A percentile compares a stretch with the other conserved stretches of the same genome.
Conservation (phyloP, 1,284 basidiomycete species). For the Fomitopsis schrenkii region DNA sequence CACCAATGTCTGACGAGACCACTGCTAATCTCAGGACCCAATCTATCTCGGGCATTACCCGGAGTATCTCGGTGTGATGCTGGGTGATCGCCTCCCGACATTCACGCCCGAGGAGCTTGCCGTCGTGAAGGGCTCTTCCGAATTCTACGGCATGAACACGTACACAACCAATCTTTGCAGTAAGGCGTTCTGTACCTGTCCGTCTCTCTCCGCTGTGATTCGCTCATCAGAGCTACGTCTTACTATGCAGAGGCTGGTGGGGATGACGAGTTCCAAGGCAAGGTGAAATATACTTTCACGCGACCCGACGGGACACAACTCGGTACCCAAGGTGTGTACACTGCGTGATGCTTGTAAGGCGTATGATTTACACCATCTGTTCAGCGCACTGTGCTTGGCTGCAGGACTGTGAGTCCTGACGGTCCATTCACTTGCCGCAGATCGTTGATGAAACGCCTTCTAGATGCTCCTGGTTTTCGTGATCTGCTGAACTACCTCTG, state of each 20-base stretch:
- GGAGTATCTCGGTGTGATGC: conserved; percentile 51
- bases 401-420: conserved; percentile 47
- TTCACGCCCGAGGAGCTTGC: conserved; percentile 60
- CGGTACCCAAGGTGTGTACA: conserved; percentile 54
- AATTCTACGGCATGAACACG: conserved; percentile 72
- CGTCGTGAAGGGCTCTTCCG: conserved; percentile 65
- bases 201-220: background rate
- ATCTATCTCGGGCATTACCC: conserved; percentile 76
- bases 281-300: conserved; percentile 56
- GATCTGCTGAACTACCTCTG: conserved; percentile 67
- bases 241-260: conserved; percentile 47
- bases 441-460: background rate
- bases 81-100: conserved; percentile 61
- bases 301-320: conserved; percentile 63
- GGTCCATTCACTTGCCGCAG: background rate
- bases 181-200: conserved; percentile 27
- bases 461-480: conserved; percentile 60
- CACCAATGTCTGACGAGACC: background rate
- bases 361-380: conserved; percentile 3
- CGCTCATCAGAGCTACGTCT: background rate
- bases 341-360: background rate
- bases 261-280: conserved; percentile 63
- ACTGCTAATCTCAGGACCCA: conserved; percentile 42
- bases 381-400: conserved; percentile 60
- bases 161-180: conserved; percentile 71